Evolutionary conservation across 23 red algal species (phyloP).

Genomic region (Gracilariopsis chorda): DNA sequence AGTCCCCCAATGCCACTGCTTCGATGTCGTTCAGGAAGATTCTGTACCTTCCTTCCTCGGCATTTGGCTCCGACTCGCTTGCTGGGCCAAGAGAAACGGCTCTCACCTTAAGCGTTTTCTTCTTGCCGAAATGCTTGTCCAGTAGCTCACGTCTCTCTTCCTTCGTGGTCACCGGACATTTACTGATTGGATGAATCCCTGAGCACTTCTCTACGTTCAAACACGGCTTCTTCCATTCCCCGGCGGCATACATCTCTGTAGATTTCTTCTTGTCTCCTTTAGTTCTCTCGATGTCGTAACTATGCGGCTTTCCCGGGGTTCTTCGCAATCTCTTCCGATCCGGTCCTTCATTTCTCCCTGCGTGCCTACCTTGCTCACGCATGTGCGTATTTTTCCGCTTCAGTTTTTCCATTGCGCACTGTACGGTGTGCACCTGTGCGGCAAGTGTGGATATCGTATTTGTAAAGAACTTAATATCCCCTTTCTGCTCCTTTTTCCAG

Average conservation of each 20-base stretch:
- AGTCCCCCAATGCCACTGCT: neutral
- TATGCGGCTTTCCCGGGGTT: neutral
- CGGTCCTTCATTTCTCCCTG: neutral
- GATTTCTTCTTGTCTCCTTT: neutral
- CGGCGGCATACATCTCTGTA: neutral
- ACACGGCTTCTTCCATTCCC: neutral
- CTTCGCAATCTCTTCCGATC: neutral
- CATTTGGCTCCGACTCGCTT: neutral
- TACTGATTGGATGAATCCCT: neutral
- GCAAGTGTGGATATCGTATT: neutral
- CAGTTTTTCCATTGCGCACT: neutral
- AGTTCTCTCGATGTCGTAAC: neutral
- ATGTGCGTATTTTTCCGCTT: neutral
- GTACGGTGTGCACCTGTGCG: neutral
- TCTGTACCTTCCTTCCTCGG: neutral
- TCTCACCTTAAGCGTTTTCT: neutral
- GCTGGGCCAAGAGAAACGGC: neutral
- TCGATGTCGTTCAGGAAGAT: constrained; percentile 2
- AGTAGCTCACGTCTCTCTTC: neutral
- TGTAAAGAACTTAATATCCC: neutral
- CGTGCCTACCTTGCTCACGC: neutral
- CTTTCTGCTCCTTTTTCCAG: neutral
- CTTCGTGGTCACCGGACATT: neutral
- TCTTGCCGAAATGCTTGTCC: neutral
- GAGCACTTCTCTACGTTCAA: neutral